These are phyloP conservation scores for Poterioochromonas sp. DNA, from an alignment of 352 stramenopile species.

Conservation along the genomic window DNA sequence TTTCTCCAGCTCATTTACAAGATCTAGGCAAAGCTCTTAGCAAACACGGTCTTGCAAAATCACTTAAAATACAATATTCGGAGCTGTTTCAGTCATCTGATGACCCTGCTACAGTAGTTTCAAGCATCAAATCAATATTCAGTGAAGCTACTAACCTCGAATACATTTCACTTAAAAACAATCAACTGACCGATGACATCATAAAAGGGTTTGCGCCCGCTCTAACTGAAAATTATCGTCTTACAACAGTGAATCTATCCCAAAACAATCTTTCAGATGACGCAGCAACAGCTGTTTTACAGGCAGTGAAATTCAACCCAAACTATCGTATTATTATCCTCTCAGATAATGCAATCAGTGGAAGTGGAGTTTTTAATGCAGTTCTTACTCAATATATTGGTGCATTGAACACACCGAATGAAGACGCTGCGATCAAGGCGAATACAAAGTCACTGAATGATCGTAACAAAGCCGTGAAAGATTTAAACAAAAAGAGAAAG, in stretches of 20 bases:
- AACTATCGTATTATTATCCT: not conserved
- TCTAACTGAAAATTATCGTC: not conserved
- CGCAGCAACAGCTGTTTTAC: not conserved
- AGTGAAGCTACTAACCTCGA: not conserved
- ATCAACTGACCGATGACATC: not conserved
- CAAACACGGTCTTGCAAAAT: not conserved
- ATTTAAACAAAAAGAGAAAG: conserved; percentile 33
- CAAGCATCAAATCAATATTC: not conserved
- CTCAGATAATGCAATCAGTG: not conserved
- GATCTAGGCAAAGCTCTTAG: not conserved
- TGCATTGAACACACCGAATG: not conserved
- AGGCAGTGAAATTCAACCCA: not conserved
- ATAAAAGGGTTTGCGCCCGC: not conserved
- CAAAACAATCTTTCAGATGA: conserved; percentile 22
- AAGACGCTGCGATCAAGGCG: conserved; percentile 7
- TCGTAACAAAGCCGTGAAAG: conserved; percentile 31
- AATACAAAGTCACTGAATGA: not conserved
- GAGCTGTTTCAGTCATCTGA: not conserved
- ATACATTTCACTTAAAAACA: conserved; percentile 2
- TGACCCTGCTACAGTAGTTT: not conserved
- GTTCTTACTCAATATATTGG: not conserved
- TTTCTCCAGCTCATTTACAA: not conserved
- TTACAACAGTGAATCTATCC: conserved; percentile 1
- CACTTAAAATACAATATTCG: not conserved
- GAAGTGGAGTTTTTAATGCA: not conserved